phyloP scores from a whole-genome alignment of 148 eudicot species.

The Fagopyrum esculentum region DNA sequence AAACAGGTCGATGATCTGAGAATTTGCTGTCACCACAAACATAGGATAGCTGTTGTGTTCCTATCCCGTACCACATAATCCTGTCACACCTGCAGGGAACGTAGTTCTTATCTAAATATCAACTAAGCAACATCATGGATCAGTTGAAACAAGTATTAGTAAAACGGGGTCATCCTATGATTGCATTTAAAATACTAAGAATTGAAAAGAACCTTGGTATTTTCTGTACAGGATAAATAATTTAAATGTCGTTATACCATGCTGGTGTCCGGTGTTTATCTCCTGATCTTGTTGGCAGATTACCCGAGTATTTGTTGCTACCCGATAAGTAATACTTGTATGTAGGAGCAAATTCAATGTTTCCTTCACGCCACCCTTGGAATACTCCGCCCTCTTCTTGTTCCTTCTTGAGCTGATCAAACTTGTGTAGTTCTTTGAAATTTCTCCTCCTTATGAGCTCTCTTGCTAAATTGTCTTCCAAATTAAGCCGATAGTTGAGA shows the following conservation, averaged over 20 bases:
- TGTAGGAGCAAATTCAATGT: conserved; percentile 55
- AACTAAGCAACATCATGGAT: conserved; percentile 6
- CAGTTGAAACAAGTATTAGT: neutral
- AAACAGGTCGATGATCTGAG: conserved; percentile 95
- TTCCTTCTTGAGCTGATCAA: conserved; percentile 52
- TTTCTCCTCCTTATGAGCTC: conserved; percentile 36
- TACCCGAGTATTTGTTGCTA: conserved; percentile 49
- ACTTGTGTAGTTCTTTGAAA: conserved; percentile 41
- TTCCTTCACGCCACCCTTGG: conserved; percentile 61
- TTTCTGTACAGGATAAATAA: no score
- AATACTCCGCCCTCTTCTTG: conserved; percentile 49
- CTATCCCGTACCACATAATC: conserved; percentile 80
- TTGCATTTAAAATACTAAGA: neutral
- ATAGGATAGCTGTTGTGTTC: conserved; percentile 69
- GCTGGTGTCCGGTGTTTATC: conserved; percentile 70
- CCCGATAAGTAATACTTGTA: conserved; percentile 48
- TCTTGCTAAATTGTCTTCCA: conserved; percentile 48
- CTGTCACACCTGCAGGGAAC: conserved; percentile 79
- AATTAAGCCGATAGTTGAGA: conserved; percentile 52
- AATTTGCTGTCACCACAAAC: conserved; percentile 73
- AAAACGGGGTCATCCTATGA: no score
- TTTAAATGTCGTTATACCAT: conserved; percentile 24
- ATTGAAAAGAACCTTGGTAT: no score
- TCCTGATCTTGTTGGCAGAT: conserved; percentile 36
- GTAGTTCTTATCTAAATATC: no score